A percentile compares a stretch with the other conserved stretches of the same genome.
phyloP scores from a whole-genome alignment of 306 rosid genomes.

The Quillaja saponaria region DNA sequence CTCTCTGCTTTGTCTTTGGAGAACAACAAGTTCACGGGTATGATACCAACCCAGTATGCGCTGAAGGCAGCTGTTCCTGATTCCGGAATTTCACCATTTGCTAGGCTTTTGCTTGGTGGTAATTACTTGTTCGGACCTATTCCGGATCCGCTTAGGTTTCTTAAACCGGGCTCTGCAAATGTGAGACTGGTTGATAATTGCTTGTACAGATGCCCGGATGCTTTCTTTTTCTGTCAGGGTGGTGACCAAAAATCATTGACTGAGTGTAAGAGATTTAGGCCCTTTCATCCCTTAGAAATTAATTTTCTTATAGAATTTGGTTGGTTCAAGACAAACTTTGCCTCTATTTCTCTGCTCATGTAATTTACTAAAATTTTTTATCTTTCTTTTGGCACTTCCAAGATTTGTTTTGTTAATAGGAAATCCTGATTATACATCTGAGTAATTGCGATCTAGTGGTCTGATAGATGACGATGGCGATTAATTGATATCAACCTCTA shows the following conservation, averaged over 20 bases:
- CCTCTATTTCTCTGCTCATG: neutral
- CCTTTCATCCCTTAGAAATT: constrained; percentile 54
- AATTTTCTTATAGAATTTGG: too few relatives aligned
- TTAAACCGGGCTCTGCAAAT: constrained; percentile 65
- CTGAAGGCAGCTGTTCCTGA: constrained; percentile 55
- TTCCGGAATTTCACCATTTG: constrained; percentile 50
- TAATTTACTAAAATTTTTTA: neutral
- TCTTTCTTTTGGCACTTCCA: neutral
- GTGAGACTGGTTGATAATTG: constrained; percentile 66
- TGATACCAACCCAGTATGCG: constrained; percentile 77
- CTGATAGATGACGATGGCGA: neutral
- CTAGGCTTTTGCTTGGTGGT: constrained; percentile 65
- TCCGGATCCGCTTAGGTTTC: constrained; percentile 52
- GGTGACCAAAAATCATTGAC: constrained; percentile 55
- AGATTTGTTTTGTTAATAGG: neutral
- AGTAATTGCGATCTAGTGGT: neutral
- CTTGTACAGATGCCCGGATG: constrained; percentile 63
- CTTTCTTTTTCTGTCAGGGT: constrained; percentile 76
- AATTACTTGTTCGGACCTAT: constrained; percentile 72
- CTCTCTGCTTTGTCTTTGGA: constrained; percentile 73
- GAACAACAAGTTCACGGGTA: constrained; percentile 66
- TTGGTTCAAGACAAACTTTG: neutral
- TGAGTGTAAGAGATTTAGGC: constrained; percentile 46
- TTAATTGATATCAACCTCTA: neutral
- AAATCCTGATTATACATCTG: neutral